These are phyloP conservation scores for Asparagopsis taxiformis DNA, from an alignment of 31 red algal genomes.

Conservation along the genomic window DNA sequence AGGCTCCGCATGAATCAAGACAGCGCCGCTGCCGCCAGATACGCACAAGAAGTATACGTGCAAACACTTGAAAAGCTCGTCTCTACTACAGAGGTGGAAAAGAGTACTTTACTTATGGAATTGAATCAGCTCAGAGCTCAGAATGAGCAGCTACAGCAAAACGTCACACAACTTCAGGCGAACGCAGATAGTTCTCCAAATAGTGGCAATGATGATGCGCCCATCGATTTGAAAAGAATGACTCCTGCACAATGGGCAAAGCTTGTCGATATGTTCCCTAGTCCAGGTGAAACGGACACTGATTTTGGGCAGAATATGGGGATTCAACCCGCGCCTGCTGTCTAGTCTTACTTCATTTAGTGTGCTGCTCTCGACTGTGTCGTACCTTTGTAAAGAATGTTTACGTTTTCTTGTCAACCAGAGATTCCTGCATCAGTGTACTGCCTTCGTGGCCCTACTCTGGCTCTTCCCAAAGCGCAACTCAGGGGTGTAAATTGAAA, in stretches of 20 bases:
- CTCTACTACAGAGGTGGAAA: conserved; percentile 51
- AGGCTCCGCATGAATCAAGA: conserved; percentile 78
- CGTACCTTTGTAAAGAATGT: not conserved
- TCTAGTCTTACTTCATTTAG: not conserved
- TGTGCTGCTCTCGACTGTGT: not conserved
- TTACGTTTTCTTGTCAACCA: not conserved
- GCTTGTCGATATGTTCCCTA: not conserved
- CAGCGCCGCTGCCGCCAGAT: conserved; percentile 70
- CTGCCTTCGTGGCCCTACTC: no score
- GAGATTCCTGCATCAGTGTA: no score
- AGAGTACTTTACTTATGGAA: conserved; percentile 34
- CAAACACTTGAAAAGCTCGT: conserved; percentile 65
- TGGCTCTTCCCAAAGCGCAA: no score
- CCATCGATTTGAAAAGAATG: not conserved
- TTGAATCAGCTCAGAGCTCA: conserved; percentile 13
- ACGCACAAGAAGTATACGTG: conserved; percentile 84
- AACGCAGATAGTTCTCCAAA: not conserved
- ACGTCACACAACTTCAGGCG: not conserved
- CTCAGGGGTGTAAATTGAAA: no score
- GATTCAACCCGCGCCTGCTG: not conserved
- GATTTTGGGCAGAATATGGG: not conserved
- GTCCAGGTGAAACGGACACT: not conserved
- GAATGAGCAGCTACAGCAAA: conserved; percentile 7
- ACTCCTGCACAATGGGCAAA: not conserved
- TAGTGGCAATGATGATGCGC: not conserved